Conservation (phyloP, 495 filamentous ascomycete genomes). For the Paragyromitra xinjiangensis region DNA sequence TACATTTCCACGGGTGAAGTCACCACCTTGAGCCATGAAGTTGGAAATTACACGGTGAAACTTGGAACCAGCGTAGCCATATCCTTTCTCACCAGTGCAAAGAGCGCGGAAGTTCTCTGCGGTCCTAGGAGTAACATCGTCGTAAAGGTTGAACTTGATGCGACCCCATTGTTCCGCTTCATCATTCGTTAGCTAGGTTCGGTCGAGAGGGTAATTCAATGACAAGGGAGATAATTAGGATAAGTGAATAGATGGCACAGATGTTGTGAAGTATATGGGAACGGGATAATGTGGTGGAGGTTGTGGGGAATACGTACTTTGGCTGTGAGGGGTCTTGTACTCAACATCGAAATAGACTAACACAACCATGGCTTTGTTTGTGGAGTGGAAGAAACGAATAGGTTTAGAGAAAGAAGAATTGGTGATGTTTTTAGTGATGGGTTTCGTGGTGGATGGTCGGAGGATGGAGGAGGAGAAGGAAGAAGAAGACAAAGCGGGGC, state of each 20-base stretch:
- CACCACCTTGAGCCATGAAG: slow-evolving; percentile 99
- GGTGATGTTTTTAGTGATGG: slow-evolving; percentile 54
- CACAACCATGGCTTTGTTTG: slow-evolving; percentile 48
- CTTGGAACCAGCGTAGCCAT: slow-evolving; percentile 79
- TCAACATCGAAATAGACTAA: slow-evolving; percentile 53
- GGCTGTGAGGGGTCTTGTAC: slow-evolving; percentile 11
- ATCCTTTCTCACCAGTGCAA: slow-evolving; percentile 91
- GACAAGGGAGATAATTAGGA: slow-evolving; percentile 3
- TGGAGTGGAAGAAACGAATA: slow-evolving; percentile 58
- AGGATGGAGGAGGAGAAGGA: slow-evolving; percentile 60
- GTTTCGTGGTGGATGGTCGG: slow-evolving; percentile 56
- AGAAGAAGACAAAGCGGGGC: slow-evolving; percentile 60
- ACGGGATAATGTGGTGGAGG: not conserved
- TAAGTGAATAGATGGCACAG: not conserved
- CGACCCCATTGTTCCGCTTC: slow-evolving; percentile 68
- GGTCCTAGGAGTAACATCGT: slow-evolving; percentile 87
- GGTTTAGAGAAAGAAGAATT: slow-evolving; percentile 59
- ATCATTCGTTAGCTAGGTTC: slow-evolving; percentile 42
- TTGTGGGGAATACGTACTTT: slow-evolving; percentile 40
- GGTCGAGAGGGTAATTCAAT: slow-evolving; percentile 8
- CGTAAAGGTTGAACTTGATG: slow-evolving; percentile 90
- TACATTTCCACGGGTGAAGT: slow-evolving; percentile 96
- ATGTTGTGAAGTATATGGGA: not conserved
- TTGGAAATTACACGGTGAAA: slow-evolving; percentile 96
- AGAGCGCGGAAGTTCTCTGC: slow-evolving; percentile 93